A percentile compares a stretch with the other conserved stretches of the same genome.
Evolutionary conservation across 2,329 filamentous ascomycete species (phyloP).

Genomic region (Fusarium euwallaceae): DNA sequence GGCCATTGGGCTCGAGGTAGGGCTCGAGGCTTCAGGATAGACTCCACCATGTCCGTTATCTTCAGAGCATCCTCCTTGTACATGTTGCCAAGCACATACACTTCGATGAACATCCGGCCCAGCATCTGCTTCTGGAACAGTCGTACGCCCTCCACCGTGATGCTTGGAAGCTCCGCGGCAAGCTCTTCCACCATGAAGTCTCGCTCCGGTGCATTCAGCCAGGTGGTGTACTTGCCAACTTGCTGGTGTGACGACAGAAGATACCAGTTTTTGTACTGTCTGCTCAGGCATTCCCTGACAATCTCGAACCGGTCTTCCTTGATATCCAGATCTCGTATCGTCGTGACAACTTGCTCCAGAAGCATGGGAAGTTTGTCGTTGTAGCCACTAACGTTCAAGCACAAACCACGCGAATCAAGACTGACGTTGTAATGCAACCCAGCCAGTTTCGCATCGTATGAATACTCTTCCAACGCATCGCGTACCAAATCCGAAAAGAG

Average conservation of each 20-base stretch:
- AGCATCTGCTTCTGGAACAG: constrained; percentile 85
- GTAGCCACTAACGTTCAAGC: constrained; percentile 87
- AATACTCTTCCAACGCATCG: constrained; percentile 91
- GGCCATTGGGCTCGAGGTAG: constrained; percentile 85
- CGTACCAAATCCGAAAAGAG: constrained; percentile 88
- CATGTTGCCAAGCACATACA: constrained; percentile 90
- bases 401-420: constrained; percentile 78
- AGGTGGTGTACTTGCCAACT: constrained; percentile 84
- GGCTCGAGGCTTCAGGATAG: constrained; percentile 78
- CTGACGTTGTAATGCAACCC: constrained; percentile 87
- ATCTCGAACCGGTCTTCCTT: constrained; percentile 91
- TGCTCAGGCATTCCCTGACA: constrained; percentile 84
- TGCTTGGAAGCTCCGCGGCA: constrained; percentile 78
- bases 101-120: constrained; percentile 87
- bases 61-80: constrained; percentile 93
- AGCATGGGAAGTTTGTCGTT: constrained; percentile 96
- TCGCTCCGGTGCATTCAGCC: constrained; percentile 78
- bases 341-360: constrained; percentile 87
- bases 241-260: constrained; percentile 91
- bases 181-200: constrained; percentile 85
- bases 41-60: constrained; percentile 86
- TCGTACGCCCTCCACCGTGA: constrained; percentile 81
- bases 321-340: constrained; percentile 86
- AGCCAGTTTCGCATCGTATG: constrained; percentile 94
- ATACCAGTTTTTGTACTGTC: constrained; percentile 87